These are phyloP conservation scores for Cercospora citrullina DNA, from an alignment of 2,329 filamentous ascomycete genomes.

Conservation along the genomic window DNA sequence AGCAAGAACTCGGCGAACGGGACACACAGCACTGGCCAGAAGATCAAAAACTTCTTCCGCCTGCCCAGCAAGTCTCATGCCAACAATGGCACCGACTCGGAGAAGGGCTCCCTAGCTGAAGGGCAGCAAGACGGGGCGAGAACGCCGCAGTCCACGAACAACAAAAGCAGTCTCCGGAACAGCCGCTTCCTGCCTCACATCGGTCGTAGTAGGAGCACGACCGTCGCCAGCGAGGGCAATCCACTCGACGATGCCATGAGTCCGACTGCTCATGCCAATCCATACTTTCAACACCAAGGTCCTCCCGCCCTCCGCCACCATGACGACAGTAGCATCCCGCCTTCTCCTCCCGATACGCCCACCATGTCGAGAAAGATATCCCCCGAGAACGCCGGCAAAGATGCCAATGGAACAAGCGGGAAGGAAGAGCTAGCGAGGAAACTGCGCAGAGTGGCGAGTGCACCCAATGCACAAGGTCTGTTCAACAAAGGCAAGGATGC, in stretches of 20 bases:
- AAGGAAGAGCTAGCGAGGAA: constrained; percentile 95
- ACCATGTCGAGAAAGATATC: constrained; percentile 68
- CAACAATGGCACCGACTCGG: constrained; percentile 39
- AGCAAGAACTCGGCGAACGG: constrained; percentile 46
- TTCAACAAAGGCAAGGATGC: constrained; percentile 55
- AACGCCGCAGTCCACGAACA: constrained; percentile 56
- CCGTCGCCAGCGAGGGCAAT: constrained; percentile 90
- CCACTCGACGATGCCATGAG: constrained; percentile 84
- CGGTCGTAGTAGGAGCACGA: constrained; percentile 83
- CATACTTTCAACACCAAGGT: constrained; percentile 96
- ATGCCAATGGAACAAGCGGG: constrained; percentile 71
- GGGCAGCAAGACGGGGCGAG: constrained; percentile 45
- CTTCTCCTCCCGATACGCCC: constrained; percentile 88
- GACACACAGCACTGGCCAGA: constrained; percentile 56
- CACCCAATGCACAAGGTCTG: constrained; percentile 92
- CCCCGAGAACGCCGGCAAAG: constrained; percentile 59
- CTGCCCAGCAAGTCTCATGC: constrained; percentile 55
- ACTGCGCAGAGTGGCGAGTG: constrained; percentile 88
- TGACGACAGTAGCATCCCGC: constrained; percentile 89
- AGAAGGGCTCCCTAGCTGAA: constrained; percentile 36
- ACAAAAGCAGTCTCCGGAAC: constrained; percentile 67
- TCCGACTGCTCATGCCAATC: constrained; percentile 91
- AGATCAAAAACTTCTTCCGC: constrained; percentile 69
- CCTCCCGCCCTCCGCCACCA: constrained; percentile 90
- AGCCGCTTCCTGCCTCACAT: constrained; percentile 87